These are phyloP conservation scores for Monosporascus sp. DNA, from an alignment of 2,329 filamentous ascomycete species.

Conservation along the genomic window DNA sequence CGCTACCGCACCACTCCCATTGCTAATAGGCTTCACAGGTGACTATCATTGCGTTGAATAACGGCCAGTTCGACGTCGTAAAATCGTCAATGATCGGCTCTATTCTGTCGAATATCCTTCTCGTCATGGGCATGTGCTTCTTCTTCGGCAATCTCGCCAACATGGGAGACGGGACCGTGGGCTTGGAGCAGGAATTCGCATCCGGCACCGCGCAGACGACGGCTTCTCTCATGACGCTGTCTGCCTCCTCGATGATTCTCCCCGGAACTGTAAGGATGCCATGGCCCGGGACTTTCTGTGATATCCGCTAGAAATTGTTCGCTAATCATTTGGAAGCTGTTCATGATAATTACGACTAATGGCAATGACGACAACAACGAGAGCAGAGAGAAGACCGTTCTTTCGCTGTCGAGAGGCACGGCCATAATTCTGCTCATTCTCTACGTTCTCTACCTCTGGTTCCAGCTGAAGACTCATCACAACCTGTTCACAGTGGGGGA, in stretches of 20 bases:
- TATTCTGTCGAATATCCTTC: slow-evolving; percentile 88
- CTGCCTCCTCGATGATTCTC: slow-evolving; percentile 73
- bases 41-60: slow-evolving; percentile 81
- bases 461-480: slow-evolving; percentile 72
- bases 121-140: slow-evolving; percentile 80
- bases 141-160: slow-evolving; percentile 66
- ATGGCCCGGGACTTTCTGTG: background rate
- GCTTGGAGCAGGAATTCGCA: slow-evolving; percentile 67
- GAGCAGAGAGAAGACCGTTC: slow-evolving; percentile 51
- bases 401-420: slow-evolving; percentile 69
- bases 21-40: slow-evolving; percentile 49
- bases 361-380: slow-evolving; percentile 26
- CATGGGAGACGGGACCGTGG: slow-evolving; percentile 51
- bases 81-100: slow-evolving; percentile 96
- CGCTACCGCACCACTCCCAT: slow-evolving; percentile 3
- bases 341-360: slow-evolving; percentile 53
- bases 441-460: slow-evolving; percentile 71
- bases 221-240: slow-evolving; percentile 68
- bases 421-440: slow-evolving; percentile 69
- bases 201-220: slow-evolving; percentile 73
- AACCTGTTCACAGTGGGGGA: slow-evolving; percentile 60
- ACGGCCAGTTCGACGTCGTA: slow-evolving; percentile 90
- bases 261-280: slow-evolving; percentile 56
- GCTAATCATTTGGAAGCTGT: slow-evolving; percentile 42
- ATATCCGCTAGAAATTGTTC: background rate